A percentile compares a stretch with the other conserved stretches of the same genome.
These are phyloP conservation scores for Wickerhamomyces tratensis DNA, from an alignment of 805 yeast genomes.

Conservation along the genomic window DNA sequence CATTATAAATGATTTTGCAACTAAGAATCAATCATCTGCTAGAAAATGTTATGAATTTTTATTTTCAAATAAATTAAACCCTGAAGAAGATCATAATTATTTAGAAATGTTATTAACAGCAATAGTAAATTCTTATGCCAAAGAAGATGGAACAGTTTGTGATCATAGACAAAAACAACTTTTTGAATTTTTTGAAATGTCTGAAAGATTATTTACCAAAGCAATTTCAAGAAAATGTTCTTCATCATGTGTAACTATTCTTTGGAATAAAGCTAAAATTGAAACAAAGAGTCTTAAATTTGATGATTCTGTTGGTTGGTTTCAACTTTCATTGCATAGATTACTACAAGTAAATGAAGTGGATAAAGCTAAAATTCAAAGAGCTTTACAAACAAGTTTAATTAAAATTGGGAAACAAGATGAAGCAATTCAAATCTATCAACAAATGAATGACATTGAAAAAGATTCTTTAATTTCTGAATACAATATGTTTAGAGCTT, in stretches of 20 bases:
- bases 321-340: constrained; percentile 16
- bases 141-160: constrained; percentile 16
- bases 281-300: constrained; percentile 16
- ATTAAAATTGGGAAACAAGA: constrained; percentile 14
- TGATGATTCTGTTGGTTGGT: constrained; percentile 17
- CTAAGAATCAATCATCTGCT: constrained; percentile 16
- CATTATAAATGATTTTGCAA: constrained; percentile 19
- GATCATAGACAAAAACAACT: constrained; percentile 15
- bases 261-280: constrained; percentile 30
- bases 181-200: constrained; percentile 13
- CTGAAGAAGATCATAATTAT: constrained; percentile 13
- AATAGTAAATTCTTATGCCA: constrained; percentile 18
- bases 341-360: constrained; percentile 16
- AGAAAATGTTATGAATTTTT: constrained; percentile 25
- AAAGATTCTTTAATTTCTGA: constrained; percentile 20
- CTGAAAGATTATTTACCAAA: constrained; percentile 19
- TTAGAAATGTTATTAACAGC: constrained; percentile 17
- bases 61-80: constrained; percentile 22
- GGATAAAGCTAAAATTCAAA: constrained; percentile 26
- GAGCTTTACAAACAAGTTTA: constrained; percentile 24
- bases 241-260: constrained; percentile 23
- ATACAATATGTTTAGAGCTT: constrained; percentile 21
- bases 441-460: constrained; percentile 16
- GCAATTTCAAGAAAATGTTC: constrained; percentile 19
- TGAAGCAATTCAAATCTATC: constrained; percentile 13